Evolutionary conservation across 139 green algal genomes (phyloP), one percentile per base, ranked within the genome.

Genomic region (Coelastrella sp.): DNA sequence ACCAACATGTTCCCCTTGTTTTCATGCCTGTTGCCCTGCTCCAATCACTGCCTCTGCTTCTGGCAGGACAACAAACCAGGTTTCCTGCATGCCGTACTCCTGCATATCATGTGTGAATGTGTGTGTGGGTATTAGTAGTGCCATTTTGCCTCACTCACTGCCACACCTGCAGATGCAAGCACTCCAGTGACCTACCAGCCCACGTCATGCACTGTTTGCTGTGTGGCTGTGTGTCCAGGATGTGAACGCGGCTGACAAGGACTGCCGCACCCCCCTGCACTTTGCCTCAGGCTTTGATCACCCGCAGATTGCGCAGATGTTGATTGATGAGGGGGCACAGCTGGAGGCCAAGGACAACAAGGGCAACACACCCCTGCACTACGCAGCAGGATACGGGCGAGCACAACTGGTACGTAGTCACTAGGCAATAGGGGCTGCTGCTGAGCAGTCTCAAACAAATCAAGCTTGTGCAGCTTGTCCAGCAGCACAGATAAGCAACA

Each of bases 231-330:
- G 24, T n/a, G 8, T 82, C 20, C 90, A 94, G 90, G 92, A 96
- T 79, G 90, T 96, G 19, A 94, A 95, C 87, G 90, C 92, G 82
- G 59, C 22, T 7, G 97, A 99, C 90, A 80, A 78, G 7, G 93
- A 98, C 82, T 84, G 85, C 7, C 93, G 97, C 61, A 97, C 93
- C 5, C 93, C 97, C 7, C 91, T 99, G 91, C 97, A 99, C 87
- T 98, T 95, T 78, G 95, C 96, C 4, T 95, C 93, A 3, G 96
- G 94, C 4, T 94, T 92, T 85, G 76, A 94, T 84, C 91, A 96
- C 19, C 82, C 91, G 4, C 75, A 92, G 70, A 78, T 94, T 12
- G 91, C 91, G 24, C 60, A 79, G 12, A 73, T 88, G 74, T 78
- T 94, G 88, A 85, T 94, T 35, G 70, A 94, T 49, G 93, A 90